Base-by-base conservation (phyloP, 305 asterid genomes). In the Fraxinus sp. region DNA sequence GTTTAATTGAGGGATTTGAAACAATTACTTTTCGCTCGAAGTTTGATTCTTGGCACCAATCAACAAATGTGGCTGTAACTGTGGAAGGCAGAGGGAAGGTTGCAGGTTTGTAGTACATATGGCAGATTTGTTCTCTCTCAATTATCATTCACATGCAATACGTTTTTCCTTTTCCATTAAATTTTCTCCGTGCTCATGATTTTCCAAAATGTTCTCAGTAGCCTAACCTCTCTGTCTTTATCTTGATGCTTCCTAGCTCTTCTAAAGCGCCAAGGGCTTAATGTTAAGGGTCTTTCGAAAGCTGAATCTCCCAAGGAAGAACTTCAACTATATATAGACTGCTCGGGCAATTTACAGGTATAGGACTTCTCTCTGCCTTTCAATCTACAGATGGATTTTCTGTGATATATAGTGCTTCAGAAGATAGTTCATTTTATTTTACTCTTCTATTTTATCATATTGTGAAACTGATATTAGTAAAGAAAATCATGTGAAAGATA, bases 331-430 rank as follows among this genome's bases (percentile, higher is more conserved):
- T 86, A 88, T 82, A 95, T 97, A 86, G 99, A 97, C 86, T 92
- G 97, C 92, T 88, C 98, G 2, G 99, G 99, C 80, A 92, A 93
- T 88, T 88, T 97, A 88, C 98, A 91, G 98, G 99, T 96, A 86
- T 78, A 74, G 52, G 79, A 78, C 68, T 44, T 78, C 84, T 28
- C 75, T 55, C 85, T 81, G 22, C 76, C 75, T 68, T 22, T 28
- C 37, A 68, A 16, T 28, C 74, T 68, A 68, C 37, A 10, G 35
- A 28, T 30, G n/a, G 71, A 20, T 81, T 57, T 84, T 68, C 74
- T 73, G 76, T 39, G 49, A 26, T 22, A 10, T 49, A 7, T 76
- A 76, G 22, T 81, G 76, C 77, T 33, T 44, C 18, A 35, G 70
- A 64, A 57, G 41, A 79, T 74, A 13, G 74, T 33, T 78, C 49